These are phyloP conservation scores for Thraustochytrium sp. DNA, from an alignment of 352 stramenopile species.

Conservation along the genomic window DNA sequence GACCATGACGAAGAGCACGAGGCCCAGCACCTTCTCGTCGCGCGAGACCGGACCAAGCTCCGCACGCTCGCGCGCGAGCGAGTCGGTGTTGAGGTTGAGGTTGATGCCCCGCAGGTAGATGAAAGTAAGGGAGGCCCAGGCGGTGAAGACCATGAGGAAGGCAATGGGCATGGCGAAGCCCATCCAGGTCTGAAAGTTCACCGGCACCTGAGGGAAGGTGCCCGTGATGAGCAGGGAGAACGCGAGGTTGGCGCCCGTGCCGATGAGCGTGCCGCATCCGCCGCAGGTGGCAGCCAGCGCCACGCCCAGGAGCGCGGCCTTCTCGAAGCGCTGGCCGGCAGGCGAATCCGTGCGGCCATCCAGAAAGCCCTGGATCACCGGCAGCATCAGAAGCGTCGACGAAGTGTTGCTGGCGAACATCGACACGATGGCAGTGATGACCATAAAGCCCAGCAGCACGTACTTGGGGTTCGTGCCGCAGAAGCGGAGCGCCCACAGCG, in stretches of 20 bases:
- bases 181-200: background rate
- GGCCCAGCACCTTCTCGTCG: background rate
- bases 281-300: background rate
- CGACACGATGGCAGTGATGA: background rate
- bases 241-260: background rate
- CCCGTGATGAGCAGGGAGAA: background rate
- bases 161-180: background rate
- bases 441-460: slow-evolving; percentile 7
- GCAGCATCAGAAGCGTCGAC: background rate
- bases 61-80: background rate
- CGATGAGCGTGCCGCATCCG: background rate
- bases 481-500: background rate
- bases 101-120: background rate
- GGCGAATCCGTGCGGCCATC: background rate
- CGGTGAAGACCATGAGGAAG: background rate
- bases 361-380: background rate
- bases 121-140: background rate
- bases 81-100: background rate
- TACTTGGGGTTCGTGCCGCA: background rate
- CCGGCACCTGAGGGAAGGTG: background rate
- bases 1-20: slow-evolving; percentile 1
- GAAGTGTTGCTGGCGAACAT: slow-evolving; percentile 16
- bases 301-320: background rate
- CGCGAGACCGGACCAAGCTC: background rate
- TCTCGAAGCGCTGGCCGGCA: background rate